These are phyloP conservation scores for Scedosporium apiospermum DNA, from an alignment of 2,329 filamentous ascomycete genomes.

Conservation along the genomic window DNA sequence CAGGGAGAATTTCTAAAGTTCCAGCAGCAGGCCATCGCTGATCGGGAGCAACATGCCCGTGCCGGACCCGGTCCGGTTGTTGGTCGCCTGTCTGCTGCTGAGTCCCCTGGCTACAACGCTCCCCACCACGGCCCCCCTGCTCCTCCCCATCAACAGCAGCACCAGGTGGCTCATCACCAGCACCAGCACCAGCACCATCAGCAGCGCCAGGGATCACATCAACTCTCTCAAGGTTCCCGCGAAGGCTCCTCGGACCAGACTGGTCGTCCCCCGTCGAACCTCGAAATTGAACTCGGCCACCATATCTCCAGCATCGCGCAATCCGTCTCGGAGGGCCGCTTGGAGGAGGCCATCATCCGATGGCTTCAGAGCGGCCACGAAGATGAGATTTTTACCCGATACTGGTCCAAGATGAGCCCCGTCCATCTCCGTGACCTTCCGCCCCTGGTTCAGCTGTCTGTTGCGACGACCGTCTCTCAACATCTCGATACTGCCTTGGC, in stretches of 20 bases:
- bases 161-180: constrained; percentile 12
- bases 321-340: constrained; percentile 50
- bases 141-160: constrained; percentile 10
- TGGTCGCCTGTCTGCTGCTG: constrained; percentile 17
- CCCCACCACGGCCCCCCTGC: constrained; percentile 11
- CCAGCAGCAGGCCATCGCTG: constrained; percentile 34
- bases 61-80: constrained; percentile 8
- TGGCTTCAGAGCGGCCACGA: constrained; percentile 58
- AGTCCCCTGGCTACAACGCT: constrained; percentile 5
- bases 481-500: constrained; percentile 43
- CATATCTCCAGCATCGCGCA: constrained; percentile 50
- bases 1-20: constrained; percentile 55
- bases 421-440: constrained; percentile 44
- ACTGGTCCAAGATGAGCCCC: constrained; percentile 21
- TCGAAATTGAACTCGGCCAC: constrained; percentile 41
- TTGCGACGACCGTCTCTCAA: constrained; percentile 54
- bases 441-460: constrained; percentile 52
- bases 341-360: constrained; percentile 54
- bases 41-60: constrained; percentile 26
- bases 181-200: constrained; percentile 31
- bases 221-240: constrained; percentile 8
- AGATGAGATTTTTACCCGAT: constrained; percentile 50
- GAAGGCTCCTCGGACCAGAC: constrained; percentile 2
- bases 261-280: not conserved
- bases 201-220: constrained; percentile 38